phyloP scores from a whole-genome alignment of 768 basidiomycete species.

The Cytidiella melzeri region DNA sequence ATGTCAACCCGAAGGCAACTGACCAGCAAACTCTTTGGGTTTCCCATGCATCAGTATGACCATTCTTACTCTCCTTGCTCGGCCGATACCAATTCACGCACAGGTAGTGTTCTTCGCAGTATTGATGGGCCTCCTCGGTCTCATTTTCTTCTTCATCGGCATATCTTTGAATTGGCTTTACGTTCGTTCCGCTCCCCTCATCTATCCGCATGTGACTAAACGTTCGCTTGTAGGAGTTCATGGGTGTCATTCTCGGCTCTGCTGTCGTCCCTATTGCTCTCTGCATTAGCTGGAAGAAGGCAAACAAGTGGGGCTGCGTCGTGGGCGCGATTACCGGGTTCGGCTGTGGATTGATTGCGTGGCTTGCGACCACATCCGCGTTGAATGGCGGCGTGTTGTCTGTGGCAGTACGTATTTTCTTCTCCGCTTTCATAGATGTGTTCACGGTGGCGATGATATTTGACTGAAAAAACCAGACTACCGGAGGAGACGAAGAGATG shows the following conservation, averaged over 20 bases:
- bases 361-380: constrained; percentile 76
- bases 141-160: constrained; percentile 86
- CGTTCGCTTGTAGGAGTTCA: constrained; percentile 53
- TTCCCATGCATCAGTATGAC: constrained; percentile 60
- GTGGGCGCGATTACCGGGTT: constrained; percentile 67
- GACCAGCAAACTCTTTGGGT: constrained; percentile 65
- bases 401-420: constrained; percentile 44
- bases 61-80: constrained; percentile 10
- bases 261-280: constrained; percentile 85
- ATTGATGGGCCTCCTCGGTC: constrained; percentile 75
- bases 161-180: constrained; percentile 94
- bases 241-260: constrained; percentile 82
- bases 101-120: constrained; percentile 67
- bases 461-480: constrained; percentile 20
- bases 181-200: constrained; percentile 37
- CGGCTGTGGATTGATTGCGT: constrained; percentile 63
- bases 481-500: constrained; percentile 58
- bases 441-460: too few relatives aligned
- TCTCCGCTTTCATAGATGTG: too few relatives aligned
- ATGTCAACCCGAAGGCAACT: constrained; percentile 78
- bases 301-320: constrained; percentile 82
- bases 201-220: background rate
- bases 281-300: constrained; percentile 78
- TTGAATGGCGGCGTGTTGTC: constrained; percentile 68
- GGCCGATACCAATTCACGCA: background rate